Evolutionary conservation across 2,329 filamentous ascomycete species (phyloP).

Genomic region (Chrysoporthe cubensis): DNA sequence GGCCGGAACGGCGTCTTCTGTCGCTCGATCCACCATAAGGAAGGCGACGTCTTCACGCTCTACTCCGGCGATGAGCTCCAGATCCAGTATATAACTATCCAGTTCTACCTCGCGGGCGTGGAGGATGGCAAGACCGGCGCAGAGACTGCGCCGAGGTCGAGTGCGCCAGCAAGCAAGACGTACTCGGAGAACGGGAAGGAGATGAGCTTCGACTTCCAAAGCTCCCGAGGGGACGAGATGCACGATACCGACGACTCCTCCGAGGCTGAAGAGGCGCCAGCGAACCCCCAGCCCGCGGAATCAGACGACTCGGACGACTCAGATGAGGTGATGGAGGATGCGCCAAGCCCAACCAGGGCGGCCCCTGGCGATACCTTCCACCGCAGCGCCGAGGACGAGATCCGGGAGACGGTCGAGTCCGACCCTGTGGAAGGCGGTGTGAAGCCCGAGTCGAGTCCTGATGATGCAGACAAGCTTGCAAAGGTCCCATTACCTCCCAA

Average conservation of each 20-base stretch:
- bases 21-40: slow-evolving; percentile 60
- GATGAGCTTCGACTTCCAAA: slow-evolving; percentile 76
- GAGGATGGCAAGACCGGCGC: slow-evolving; percentile 60
- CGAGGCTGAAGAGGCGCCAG: background rate
- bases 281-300: slow-evolving; percentile 20
- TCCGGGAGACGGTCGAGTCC: slow-evolving; percentile 39
- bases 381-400: slow-evolving; percentile 35
- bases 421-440: slow-evolving; percentile 35
- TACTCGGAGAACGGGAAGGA: slow-evolving; percentile 64
- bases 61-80: slow-evolving; percentile 69
- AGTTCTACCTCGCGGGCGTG: slow-evolving; percentile 71
- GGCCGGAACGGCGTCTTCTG: slow-evolving; percentile 72
- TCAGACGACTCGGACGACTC: slow-evolving; percentile 32
- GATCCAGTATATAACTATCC: slow-evolving; percentile 71
- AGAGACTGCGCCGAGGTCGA: slow-evolving; percentile 48
- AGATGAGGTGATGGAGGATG: slow-evolving; percentile 33
- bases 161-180: slow-evolving; percentile 43
- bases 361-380: slow-evolving; percentile 37
- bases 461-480: slow-evolving; percentile 32
- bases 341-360: slow-evolving; percentile 15
- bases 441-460: slow-evolving; percentile 37
- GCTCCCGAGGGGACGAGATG: slow-evolving; percentile 60
- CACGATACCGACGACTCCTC: slow-evolving; percentile 56
- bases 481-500: slow-evolving; percentile 52
- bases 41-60: slow-evolving; percentile 59